phyloP scores from a whole-genome alignment of 108 stramenopile genomes.

The Cyclotella cryptica region DNA sequence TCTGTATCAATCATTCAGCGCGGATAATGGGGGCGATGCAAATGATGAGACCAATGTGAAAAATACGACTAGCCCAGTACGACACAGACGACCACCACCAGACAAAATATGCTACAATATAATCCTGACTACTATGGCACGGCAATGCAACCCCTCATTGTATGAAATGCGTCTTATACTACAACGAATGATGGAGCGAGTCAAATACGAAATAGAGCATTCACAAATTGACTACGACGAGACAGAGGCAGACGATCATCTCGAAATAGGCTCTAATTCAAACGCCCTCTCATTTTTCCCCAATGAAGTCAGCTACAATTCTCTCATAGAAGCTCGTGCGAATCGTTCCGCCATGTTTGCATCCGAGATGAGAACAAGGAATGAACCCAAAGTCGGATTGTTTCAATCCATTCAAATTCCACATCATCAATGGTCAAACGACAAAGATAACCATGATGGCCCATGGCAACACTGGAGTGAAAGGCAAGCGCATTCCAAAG shows the following conservation, averaged over 20 bases:
- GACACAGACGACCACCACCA: conserved; percentile 30
- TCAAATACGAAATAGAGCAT: conserved; percentile 35
- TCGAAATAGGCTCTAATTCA: conserved; percentile 2
- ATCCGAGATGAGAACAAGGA: background rate
- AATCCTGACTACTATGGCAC: conserved; percentile 41
- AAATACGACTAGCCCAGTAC: background rate
- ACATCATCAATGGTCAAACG: background rate
- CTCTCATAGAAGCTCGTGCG: conserved; percentile 50
- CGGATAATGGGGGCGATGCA: background rate
- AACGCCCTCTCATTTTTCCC: conserved; percentile 40
- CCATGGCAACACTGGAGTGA: conserved; percentile 5
- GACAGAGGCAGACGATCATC: background rate
- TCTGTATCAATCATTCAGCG: conserved; percentile 27
- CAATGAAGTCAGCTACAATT: conserved; percentile 46
- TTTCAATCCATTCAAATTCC: background rate
- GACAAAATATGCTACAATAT: conserved; percentile 50
- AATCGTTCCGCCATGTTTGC: conserved; percentile 46
- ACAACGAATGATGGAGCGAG: conserved; percentile 51
- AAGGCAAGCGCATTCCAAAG: background rate
- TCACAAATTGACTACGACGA: conserved; percentile 2
- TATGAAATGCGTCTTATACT: conserved; percentile 46
- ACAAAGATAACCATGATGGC: background rate
- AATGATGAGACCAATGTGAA: background rate
- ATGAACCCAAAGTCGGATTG: background rate
- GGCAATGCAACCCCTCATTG: conserved; percentile 47